A percentile compares a stretch with the other conserved stretches of the same genome.
Evolutionary conservation across 805 yeast species (phyloP).

Genomic region (Cyberlindnera maritima): DNA sequence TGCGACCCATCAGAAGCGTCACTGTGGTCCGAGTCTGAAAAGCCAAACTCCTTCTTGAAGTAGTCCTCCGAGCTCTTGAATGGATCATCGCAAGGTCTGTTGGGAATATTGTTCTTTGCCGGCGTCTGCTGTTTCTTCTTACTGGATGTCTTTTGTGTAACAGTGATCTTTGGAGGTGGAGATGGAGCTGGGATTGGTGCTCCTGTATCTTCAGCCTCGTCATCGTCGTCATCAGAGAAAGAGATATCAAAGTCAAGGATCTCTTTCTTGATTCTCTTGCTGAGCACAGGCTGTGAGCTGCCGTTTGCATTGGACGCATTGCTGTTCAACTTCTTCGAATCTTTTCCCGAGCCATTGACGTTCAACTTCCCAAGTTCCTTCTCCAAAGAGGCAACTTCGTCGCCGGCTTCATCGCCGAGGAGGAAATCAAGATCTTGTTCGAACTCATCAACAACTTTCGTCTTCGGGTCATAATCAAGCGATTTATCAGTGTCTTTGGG

Average conservation of each 20-base stretch:
- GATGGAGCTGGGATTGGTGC: not conserved
- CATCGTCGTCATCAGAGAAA: constrained; percentile 16
- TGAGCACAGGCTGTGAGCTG: not conserved
- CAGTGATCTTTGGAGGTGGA: not conserved
- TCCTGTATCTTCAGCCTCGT: not conserved
- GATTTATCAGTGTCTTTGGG: not conserved
- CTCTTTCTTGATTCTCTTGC: constrained; percentile 16
- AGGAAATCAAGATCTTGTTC: constrained; percentile 22
- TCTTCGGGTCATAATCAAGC: constrained; percentile 19
- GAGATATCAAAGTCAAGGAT: constrained; percentile 22
- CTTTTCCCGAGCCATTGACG: not conserved
- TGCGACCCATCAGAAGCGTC: not conserved
- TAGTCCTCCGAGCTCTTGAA: constrained; percentile 9
- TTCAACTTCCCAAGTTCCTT: not conserved
- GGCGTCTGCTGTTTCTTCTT: not conserved
- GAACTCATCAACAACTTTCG: constrained; percentile 17
- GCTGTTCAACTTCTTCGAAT: not conserved
- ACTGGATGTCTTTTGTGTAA: not conserved
- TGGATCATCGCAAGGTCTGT: not conserved
- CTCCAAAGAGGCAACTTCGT: not conserved
- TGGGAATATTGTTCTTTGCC: not conserved
- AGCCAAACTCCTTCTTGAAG: constrained; percentile 9
- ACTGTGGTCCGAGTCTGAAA: constrained; percentile 4
- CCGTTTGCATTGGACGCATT: not conserved
- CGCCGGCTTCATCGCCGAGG: not conserved